A percentile compares a stretch with the other conserved stretches of the same genome.
Evolutionary conservation across 805 yeast species (phyloP).

Genomic region (Wickerhamiella azymoides): DNA sequence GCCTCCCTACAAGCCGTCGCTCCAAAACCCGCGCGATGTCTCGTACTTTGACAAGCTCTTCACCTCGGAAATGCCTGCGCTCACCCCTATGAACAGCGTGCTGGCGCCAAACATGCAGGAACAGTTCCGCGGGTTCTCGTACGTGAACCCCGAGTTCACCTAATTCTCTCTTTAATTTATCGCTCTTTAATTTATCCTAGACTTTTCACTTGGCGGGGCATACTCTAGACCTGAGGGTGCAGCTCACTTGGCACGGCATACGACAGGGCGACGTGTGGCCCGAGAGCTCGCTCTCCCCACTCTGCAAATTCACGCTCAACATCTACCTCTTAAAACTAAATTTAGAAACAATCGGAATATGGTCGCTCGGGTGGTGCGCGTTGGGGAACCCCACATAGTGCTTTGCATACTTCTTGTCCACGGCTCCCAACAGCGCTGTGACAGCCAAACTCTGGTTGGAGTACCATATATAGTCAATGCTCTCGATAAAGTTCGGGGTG

Average conservation of each 20-base stretch:
- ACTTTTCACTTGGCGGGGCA: no score
- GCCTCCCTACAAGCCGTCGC: slow-evolving; percentile 85
- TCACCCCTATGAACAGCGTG: slow-evolving; percentile 87
- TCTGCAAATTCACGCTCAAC: no score
- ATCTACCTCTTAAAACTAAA: slow-evolving; percentile 25
- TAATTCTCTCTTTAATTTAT: slow-evolving; percentile 6
- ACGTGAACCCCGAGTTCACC: slow-evolving; percentile 27
- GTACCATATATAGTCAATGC: slow-evolving; percentile 93
- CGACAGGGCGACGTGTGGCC: no score
- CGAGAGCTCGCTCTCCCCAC: no score
- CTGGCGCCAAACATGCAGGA: slow-evolving; percentile 83
- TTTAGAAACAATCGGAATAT: slow-evolving; percentile 70
- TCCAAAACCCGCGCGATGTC: slow-evolving; percentile 78
- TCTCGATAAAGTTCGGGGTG: slow-evolving; percentile 86
- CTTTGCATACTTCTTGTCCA: slow-evolving; percentile 63
- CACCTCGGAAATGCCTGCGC: slow-evolving; percentile 83
- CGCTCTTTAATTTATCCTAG: neutral
- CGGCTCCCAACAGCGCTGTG: slow-evolving; percentile 70
- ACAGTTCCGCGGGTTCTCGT: slow-evolving; percentile 93
- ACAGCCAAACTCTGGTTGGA: slow-evolving; percentile 70
- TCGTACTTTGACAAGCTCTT: slow-evolving; percentile 90
- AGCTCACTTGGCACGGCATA: no score
- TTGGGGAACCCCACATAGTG: slow-evolving; percentile 87
- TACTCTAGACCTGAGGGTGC: no score
- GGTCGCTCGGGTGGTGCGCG: slow-evolving; percentile 88